Base-by-base conservation (phyloP, 75 land plant genomes). In the Selaginella moellendorffii region DNA sequence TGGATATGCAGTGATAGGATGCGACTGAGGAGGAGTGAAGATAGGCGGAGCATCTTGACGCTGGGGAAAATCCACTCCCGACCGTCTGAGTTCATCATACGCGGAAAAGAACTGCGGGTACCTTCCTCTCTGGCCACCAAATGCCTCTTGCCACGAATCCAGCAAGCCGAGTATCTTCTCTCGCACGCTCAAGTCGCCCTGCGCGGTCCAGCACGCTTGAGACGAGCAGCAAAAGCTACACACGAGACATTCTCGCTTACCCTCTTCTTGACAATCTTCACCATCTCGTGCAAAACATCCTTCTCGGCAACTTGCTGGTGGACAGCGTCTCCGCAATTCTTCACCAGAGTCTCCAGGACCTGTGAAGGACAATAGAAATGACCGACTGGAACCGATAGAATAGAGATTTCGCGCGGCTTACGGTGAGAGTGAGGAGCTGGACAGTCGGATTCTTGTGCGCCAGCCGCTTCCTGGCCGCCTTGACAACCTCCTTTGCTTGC, bases 401-500 rank as follows among this genome's bases (percentile, higher is more conserved):
- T 36, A 36, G 46, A 36, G 10, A 36, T 36, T 36, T 14, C 14
- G 14, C 46, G 46, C 46, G 14, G 10, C 5, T 36, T 79, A 86
- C 86, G 72, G 80, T 81, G 21, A 86, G 61, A 0, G 84, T 71
- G 53, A 86, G 80, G 18, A 81, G 59, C 63, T 86, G 90, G 46
- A 86, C 87, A 62, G 36, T 81, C 9, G 90, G 76, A 53, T 65
- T 83, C 69, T 79, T 83, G 51, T 81, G 69, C 54, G 72, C 82
- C 29, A 86, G 77, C 26, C 87, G 78, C 60, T 78, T 86, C 75
- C 79, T 86, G 61, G 83, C 65, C 46, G 84, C 82, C 69, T 79
- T 86, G 9, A 79, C 69, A 12, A 84, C 82, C 31, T 84, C 90
- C 62, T 84, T 86, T 21, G 90, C 88, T 61, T 69, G 82, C 82